Base-by-base conservation (phyloP, 805 yeast genomes). In the Ogataea degrootiae region DNA sequence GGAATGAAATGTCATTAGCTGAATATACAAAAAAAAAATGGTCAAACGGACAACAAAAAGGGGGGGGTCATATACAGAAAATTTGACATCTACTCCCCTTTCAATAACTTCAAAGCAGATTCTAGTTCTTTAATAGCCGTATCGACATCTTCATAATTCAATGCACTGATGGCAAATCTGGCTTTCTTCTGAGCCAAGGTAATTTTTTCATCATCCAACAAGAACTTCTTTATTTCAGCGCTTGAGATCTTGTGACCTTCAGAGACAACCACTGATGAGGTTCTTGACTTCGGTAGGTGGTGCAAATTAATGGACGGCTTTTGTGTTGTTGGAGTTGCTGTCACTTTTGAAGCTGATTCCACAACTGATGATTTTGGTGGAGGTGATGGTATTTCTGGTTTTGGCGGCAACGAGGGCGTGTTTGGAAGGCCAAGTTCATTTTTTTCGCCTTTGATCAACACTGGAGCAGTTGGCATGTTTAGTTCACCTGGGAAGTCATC, bases 111-210 rank as follows among this genome's bases (percentile, higher is more conserved):
- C 38, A 85, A 62, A 0, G 89, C 89, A 23, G 70, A 61, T 16
- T 66, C 62, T 41, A 86, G 65, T 59, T 86, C 88, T 35, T 68
- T 69, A 39, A 80, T 79, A 2, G 92, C 92, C 0, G 92, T 86
- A 3, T 62, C 73, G 34, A 78, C 66, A 56, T 86, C 95, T 51
- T 86, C 92, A 61, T 85, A 86, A 59, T 85, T 85, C 60, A 86
- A 70, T 0, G 95, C 94, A 47, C 89, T 82, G 6, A 85, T 80
- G 2, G 90, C 92, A 61, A 82, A 86, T 60, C 80, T 84, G 33
- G 91, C 86, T 50, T 74, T 76, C 55, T 80, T 84, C 58, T 85
- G 92, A 1, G 83, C 79, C 55, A 75, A 71, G 9, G 79, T 60
- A 19, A 85, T 80, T 41, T 73, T 68, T 45, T 79, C 86, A 21